A percentile compares a stretch with the other conserved stretches of the same genome.
These are phyloP conservation scores for Yamadazyma nakazawae DNA, from an alignment of 805 yeast genomes.

Conservation along the genomic window DNA sequence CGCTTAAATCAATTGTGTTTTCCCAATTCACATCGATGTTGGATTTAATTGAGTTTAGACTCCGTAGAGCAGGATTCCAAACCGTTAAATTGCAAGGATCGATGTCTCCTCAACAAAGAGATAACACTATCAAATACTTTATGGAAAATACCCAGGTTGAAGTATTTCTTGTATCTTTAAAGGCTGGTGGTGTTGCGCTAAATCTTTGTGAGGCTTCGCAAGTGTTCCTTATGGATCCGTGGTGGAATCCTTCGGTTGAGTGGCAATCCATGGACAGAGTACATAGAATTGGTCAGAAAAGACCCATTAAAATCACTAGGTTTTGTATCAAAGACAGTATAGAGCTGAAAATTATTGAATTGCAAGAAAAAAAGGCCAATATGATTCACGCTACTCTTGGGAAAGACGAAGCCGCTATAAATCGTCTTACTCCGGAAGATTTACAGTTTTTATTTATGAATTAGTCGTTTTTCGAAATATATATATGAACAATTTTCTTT, in stretches of 20 bases:
- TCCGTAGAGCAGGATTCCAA: slow-evolving; percentile 90
- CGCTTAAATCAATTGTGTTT: slow-evolving; percentile 93
- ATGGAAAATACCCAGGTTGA: slow-evolving; percentile 93
- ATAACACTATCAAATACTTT: slow-evolving; percentile 82
- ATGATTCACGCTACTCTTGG: slow-evolving; percentile 98
- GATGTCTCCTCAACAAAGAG: slow-evolving; percentile 95
- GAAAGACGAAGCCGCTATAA: slow-evolving; percentile 87
- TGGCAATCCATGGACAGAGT: slow-evolving; percentile 99
- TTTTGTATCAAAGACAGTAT: slow-evolving; percentile 95
- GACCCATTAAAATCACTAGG: slow-evolving; percentile 91
- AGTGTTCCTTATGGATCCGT: slow-evolving; percentile 92
- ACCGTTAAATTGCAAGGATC: slow-evolving; percentile 95
- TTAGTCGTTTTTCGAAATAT: slow-evolving; percentile 24
- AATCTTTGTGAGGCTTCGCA: slow-evolving; percentile 96
- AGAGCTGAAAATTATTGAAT: slow-evolving; percentile 90
- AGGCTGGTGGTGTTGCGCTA: slow-evolving; percentile 98
- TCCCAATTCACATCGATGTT: slow-evolving; percentile 97
- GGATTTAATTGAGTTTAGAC: slow-evolving; percentile 93
- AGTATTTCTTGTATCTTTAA: slow-evolving; percentile 88
- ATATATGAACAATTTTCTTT: no score
- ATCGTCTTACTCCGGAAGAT: slow-evolving; percentile 86
- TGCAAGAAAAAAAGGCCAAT: slow-evolving; percentile 96
- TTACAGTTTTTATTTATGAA: slow-evolving; percentile 91
- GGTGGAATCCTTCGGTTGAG: slow-evolving; percentile 99
- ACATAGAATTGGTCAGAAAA: slow-evolving; percentile 91